These are phyloP conservation scores for Orbilia quercus DNA, from an alignment of 2,329 filamentous ascomycete genomes.

Conservation along the genomic window DNA sequence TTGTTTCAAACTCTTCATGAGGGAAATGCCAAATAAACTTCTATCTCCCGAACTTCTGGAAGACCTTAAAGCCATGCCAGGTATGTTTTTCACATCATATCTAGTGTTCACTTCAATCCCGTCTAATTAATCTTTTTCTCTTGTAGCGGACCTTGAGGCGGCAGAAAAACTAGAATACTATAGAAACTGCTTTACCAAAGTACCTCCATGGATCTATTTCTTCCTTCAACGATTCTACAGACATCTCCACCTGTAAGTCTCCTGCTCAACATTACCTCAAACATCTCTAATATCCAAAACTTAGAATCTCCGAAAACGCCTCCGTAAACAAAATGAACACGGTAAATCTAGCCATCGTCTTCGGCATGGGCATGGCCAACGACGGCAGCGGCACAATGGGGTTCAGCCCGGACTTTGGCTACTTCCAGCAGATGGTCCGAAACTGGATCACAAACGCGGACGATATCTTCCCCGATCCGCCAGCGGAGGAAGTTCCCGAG, in stretches of 20 bases:
- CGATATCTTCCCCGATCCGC: constrained; percentile 59
- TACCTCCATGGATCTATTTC: constrained; percentile 58
- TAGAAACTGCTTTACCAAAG: constrained; percentile 51
- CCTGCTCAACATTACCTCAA: neutral
- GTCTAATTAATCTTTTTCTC: constrained; percentile 53
- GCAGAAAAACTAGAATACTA: constrained; percentile 49
- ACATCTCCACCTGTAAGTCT: constrained; percentile 58
- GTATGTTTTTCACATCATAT: constrained; percentile 67
- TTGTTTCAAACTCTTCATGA: constrained; percentile 61
- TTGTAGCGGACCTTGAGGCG: constrained; percentile 50
- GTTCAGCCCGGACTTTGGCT: constrained; percentile 59
- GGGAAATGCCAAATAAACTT: constrained; percentile 59
- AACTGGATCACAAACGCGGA: constrained; percentile 59
- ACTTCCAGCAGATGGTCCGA: constrained; percentile 60
- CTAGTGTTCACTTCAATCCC: neutral
- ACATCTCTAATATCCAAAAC: constrained; percentile 22
- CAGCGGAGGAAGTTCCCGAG: constrained; percentile 44
- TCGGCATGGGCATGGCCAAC: constrained; percentile 61
- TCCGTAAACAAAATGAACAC: constrained; percentile 60
- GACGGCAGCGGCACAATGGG: constrained; percentile 58
- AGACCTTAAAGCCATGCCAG: constrained; percentile 71
- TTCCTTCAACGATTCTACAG: constrained; percentile 60
- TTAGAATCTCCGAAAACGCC: constrained; percentile 59
- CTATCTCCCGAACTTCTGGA: constrained; percentile 69
- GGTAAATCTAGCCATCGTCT: constrained; percentile 61